Evolutionary conservation across 352 stramenopile genomes (phyloP).

Genomic region (Globisporangium camurandrum): DNA sequence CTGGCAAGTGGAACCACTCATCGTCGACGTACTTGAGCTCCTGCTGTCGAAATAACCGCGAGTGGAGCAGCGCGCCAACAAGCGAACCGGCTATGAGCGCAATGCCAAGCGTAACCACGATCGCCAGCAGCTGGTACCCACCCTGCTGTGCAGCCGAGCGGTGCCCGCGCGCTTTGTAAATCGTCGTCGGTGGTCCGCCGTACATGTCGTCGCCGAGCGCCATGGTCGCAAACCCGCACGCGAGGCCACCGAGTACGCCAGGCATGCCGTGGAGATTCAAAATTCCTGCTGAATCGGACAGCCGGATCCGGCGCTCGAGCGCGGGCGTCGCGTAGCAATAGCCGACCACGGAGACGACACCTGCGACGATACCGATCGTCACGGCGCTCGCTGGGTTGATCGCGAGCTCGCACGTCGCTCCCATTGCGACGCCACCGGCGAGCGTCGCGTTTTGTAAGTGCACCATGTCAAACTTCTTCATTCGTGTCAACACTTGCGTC

Average conservation of each 20-base stretch:
- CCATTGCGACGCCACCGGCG: conserved; percentile 77
- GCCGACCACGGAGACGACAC: conserved; percentile 32
- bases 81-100: conserved; percentile 19
- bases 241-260: conserved; percentile 48
- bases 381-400: conserved; percentile 55
- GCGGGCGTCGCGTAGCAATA: conserved; percentile 36
- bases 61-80: conserved; percentile 34
- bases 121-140: conserved; percentile 54
- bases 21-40: conserved; percentile 55
- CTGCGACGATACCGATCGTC: conserved; percentile 43
- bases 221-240: conserved; percentile 45
- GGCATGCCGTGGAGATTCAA: conserved; percentile 80
- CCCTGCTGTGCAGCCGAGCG: conserved; percentile 34
- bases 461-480: conserved; percentile 79
- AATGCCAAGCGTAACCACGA: conserved; percentile 37
- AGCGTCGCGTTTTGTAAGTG: conserved; percentile 83
- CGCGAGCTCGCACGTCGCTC: conserved; percentile 55
- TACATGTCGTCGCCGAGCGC: conserved; percentile 43
- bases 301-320: conserved; percentile 27
- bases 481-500: conserved; percentile 26
- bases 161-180: conserved; percentile 40
- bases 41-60: conserved; percentile 45
- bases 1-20: conserved; percentile 57
- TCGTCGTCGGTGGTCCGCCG: conserved; percentile 26
- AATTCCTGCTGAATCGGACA: conserved; percentile 58